Evolutionary conservation across 192 early-diverging fungal species (phyloP), one percentile per base, ranked within the genome.

Genomic region (Backusella liffmaniae): DNA sequence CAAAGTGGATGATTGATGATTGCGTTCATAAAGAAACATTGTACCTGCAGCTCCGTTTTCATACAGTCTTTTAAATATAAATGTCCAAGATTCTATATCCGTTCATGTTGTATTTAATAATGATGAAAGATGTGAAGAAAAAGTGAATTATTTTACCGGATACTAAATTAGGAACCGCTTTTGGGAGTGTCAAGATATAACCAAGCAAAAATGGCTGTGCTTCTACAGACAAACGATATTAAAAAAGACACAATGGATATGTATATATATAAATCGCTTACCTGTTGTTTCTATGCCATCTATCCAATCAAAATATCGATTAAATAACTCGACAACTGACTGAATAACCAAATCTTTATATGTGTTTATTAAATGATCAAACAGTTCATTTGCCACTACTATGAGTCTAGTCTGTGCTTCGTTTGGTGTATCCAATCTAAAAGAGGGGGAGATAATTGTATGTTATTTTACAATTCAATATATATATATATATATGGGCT

Each of bases 11-110:
- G 21, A 16, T 0, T 51, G 13, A 34, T 53, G 41, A 6, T 71
- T 41, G 15, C 42, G 37, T 42, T 76, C 75, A 59, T 71, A 42
- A 21, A 76, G 35, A 62, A 76, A 65, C 37, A 76, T 71, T 51
- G 15, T 66, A 4, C 75, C 68, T 56, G 68, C 66, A 4, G 75
- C 44, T 21, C 62, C 34, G 56, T 76, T 42, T 3, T 76, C 30
- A 56, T 32, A 37, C 1, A 76, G 49, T 34, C 36, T 53, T 23
- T 76, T 70, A 41, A 76, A 76, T n/a, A 72, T 41, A 30, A 21
- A 23, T 5, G 75, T 26, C 75, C 75, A 76, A 8, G 67, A 76
- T 16, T 46, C 75, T 76, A 66, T n/a, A 29, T 23, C 56, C 21
- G 18, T 26, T 26, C 26, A 26, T 26, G 26, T 21, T 67, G 30